A percentile compares a stretch with the other conserved stretches of the same genome.
Conservation (phyloP, 2,329 filamentous ascomycete species). For the Colletotrichum sp. region DNA sequence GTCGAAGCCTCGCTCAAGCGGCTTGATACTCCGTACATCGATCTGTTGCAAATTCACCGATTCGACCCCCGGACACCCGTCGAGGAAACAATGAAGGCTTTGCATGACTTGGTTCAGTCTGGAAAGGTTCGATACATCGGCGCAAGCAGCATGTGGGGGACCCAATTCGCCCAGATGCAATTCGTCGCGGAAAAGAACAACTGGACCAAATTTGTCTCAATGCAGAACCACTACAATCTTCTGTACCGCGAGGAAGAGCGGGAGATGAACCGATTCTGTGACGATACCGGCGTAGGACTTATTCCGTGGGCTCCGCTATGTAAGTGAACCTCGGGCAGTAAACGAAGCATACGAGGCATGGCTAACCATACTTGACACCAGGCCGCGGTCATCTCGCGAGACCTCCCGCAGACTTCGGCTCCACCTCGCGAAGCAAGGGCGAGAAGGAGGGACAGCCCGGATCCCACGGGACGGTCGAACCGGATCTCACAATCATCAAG, state of each 20-base stretch:
- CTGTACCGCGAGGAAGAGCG: constrained; percentile 63
- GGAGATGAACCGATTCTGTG: constrained; percentile 47
- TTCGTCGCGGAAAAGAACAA: constrained; percentile 55
- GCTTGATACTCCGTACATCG: constrained; percentile 62
- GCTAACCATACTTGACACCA: background rate
- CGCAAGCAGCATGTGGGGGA: constrained; percentile 52
- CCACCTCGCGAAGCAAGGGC: constrained; percentile 26
- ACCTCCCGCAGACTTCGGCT: constrained; percentile 25
- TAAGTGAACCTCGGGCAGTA: background rate
- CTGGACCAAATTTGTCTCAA: constrained; percentile 62
- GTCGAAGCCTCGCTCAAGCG: constrained; percentile 64
- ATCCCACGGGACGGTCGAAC: constrained; percentile 32
- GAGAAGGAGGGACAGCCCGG: constrained; percentile 33
- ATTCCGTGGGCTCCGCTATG: constrained; percentile 34
- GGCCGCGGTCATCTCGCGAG: constrained; percentile 33
- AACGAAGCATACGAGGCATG: background rate
- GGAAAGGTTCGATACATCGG: constrained; percentile 64
- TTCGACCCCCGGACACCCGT: constrained; percentile 55
- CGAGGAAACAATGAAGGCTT: constrained; percentile 67
- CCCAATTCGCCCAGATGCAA: constrained; percentile 55
- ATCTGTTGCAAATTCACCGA: constrained; percentile 66
- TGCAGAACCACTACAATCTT: constrained; percentile 62
- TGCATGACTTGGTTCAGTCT: constrained; percentile 63
- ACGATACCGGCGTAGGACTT: constrained; percentile 45
- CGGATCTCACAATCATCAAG: constrained; percentile 36